Base-by-base conservation (phyloP, 495 filamentous ascomycete species). In the Daldinia caldariorum region DNA sequence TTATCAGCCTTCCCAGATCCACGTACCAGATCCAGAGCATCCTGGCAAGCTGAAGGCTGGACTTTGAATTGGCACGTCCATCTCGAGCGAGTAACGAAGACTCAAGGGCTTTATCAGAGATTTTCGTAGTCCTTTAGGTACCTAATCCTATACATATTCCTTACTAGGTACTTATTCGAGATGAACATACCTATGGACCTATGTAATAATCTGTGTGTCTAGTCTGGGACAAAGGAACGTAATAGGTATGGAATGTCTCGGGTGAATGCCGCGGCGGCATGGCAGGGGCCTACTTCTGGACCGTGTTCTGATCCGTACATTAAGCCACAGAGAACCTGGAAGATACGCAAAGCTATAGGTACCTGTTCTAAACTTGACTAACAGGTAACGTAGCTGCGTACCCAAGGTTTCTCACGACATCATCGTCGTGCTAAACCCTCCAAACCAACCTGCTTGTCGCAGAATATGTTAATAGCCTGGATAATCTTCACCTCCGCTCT, bases 401-500 rank as follows among this genome's bases (percentile, higher is more conserved):
- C n/a, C n/a, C n/a, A n/a, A n/a, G 3, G 26, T 26, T 26, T 26
- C 26, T 26, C 26, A 26, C 26, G 3, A 26, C 1, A 26, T 26
- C 45, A 82, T 62, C 12, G 82, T 60, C n/a, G 56, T 56, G 85
- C 81, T 31, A 87, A 57, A 32, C 66, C 74, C 66, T 87, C 85
- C 16, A 89, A 53, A 56, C 78, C 81, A 41, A 85, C 79, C 69
- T 90, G 88, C 79, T 86, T 85, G 16, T 87, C 83, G 18, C 82
- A 84, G 75, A 90, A 89, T 34, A 88, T 86, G 68, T 87, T 85
- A 45, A 91, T 79, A 14, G 88, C 87, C 82, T 88, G 81, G 13
- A 75, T 84, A 67, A 86, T 67, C 75, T 87, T 89, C 18, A 71
- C 75, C 74, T 86, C 83, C 16, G 82, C 82, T 39, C 80, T 79